These are phyloP conservation scores for Ogataea naganishii DNA, from an alignment of 805 yeast genomes.

Conservation along the genomic window DNA sequence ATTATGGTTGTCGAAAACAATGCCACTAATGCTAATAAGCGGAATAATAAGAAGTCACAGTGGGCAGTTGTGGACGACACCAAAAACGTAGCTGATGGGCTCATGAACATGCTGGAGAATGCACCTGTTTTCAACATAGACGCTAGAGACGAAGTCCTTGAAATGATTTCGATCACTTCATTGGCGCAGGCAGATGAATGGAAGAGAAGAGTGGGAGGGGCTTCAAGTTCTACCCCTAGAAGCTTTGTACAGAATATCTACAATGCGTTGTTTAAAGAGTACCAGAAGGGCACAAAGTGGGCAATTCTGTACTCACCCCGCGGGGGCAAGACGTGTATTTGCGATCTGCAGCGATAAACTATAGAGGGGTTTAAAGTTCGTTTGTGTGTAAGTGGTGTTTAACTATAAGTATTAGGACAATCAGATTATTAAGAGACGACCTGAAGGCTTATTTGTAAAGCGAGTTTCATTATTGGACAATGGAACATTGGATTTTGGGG, in stretches of 20 bases:
- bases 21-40: conserved; percentile 70
- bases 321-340: conserved; percentile 58
- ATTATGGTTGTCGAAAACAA: conserved; percentile 66
- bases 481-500: too few species aligned
- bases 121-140: conserved; percentile 79
- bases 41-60: conserved; percentile 65
- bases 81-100: conserved; percentile 44
- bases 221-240: conserved; percentile 70
- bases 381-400: too few species aligned
- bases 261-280: conserved; percentile 65
- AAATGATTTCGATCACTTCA: conserved; percentile 72
- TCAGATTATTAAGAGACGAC: too few species aligned
- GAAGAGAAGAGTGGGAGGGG: conserved; percentile 76
- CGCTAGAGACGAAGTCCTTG: conserved; percentile 73
- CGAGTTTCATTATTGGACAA: too few species aligned
- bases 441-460: too few species aligned
- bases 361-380: too few species aligned
- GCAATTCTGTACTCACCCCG: conserved; percentile 75
- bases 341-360: conserved; percentile 56
- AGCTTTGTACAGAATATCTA: conserved; percentile 73
- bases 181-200: conserved; percentile 73
- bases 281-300: conserved; percentile 61
- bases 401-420: too few species aligned
- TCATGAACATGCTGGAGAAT: conserved; percentile 39
- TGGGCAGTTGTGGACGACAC: conserved; percentile 74